Evolutionary conservation across 2,329 filamentous ascomycete genomes (phyloP), one percentile per base, ranked within the genome.

Genomic region (Sordariomycetes sp.): DNA sequence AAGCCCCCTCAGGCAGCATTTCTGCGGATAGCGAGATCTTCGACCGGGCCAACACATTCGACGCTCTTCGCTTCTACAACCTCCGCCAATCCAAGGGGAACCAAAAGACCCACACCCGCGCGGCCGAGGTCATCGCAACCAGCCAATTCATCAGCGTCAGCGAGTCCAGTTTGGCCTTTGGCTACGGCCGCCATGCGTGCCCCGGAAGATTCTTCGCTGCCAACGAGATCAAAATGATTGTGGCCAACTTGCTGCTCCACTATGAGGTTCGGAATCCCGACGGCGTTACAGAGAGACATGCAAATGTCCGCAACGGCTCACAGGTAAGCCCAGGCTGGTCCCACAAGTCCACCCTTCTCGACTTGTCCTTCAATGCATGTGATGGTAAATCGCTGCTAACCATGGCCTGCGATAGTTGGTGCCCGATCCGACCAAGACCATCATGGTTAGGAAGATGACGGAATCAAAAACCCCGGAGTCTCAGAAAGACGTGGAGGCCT

Each of bases 91-190:
- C n/a, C n/a, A n/a, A n/a, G n/a, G n/a, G n/a, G n/a, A n/a, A n/a
- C n/a, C n/a, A n/a, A n/a, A n/a, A n/a, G n/a, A n/a, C n/a, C n/a
- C n/a, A n/a, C n/a, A n/a, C n/a, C n/a, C n/a, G n/a, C n/a, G n/a
- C n/a, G n/a, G n/a, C n/a, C n/a, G n/a, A n/a, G n/a, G n/a, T n/a
- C n/a, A n/a, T n/a, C n/a, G n/a, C n/a, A n/a, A n/a, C n/a, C n/a
- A n/a, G n/a, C n/a, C n/a, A n/a, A n/a, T n/a, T n/a, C n/a, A n/a
- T n/a, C n/a, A n/a, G n/a, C n/a, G n/a, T n/a, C n/a, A n/a, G n/a
- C n/a, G n/a, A n/a, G n/a, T n/a, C n/a, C 61, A 64, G 63, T 9
- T 70, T 72, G 17, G 53, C 62, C 0, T 75, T 74, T 44, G 68
- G 71, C 1, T 64, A 72, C 40, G 71, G 71, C 3, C 54, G 63